Base-by-base conservation (phyloP, 2,329 filamentous ascomycete species). In the Hymenoscyphus scutula region DNA sequence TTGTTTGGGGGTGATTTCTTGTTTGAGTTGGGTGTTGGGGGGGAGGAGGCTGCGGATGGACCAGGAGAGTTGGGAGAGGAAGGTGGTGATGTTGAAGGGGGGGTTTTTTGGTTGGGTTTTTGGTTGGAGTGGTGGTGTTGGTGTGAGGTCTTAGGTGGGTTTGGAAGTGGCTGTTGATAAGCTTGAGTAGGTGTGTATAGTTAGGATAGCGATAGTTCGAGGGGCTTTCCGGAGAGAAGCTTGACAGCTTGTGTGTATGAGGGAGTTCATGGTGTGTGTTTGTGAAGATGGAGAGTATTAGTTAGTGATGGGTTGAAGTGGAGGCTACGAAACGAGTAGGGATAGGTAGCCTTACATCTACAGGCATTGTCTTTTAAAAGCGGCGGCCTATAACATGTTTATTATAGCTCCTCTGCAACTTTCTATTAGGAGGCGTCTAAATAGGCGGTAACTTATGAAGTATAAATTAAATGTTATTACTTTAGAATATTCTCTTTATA, bases 1-100 rank as follows among this genome's bases (percentile, higher is more conserved):
- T 74, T 92, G 87, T 53, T 84, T 74, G 0, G 86, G 79, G 0
- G 89, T 87, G 62, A 76, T 75, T 57, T 80, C 73, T 54, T 75
- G 64, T 51, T 65, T 45, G 7, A 62, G 53, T 1, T 60, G 59
- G 15, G 55, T 32, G 13, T 57, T 30, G 7, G 62, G 61, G 59
- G 89, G 85, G 0, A 95, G 80, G 5, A 97, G 85, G 8, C 89
- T 88, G 37, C 85, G 80, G 68, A 96, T 88, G 54, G 93, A 97
- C 93, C 93, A 97, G 56, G 84, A 89, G 25, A 93, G 92, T 64
- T 83, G 82, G n/a, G 85, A 82, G 60, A 94, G 85, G 60, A 89
- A 79, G n/a, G 76, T 74, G 17, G 62, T 60, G 56, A 71, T 64
- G 23, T 68, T 65, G 45, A 60, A 25, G n/a, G n/a, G n/a, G n/a